Evolutionary conservation across 805 yeast genomes (phyloP), one percentile per base, ranked within the genome.

Genomic region (Brettanomyces sp.): DNA sequence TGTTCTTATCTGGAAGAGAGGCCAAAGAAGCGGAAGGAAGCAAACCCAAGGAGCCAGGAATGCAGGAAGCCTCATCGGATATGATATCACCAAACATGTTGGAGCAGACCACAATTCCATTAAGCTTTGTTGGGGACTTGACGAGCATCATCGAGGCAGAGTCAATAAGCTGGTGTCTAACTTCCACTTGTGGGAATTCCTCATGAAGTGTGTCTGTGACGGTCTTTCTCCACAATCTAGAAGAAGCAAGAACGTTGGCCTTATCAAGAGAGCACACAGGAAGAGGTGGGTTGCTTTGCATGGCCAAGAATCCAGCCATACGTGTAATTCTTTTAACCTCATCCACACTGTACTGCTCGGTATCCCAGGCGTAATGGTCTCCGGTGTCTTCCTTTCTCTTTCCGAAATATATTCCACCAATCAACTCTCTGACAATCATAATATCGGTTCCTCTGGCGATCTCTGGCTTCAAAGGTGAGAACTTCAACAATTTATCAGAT

Each of bases 41-140:
- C 55, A 93, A 77, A 50, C 99, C 99, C 52, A 93, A 74, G 24
- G 98, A 91, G 41, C 99, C 99, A 39, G 99, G 99, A 57, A 93
- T 93, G 43, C 90, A 97, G 18, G 95, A 85, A 30, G 98, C 97
- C 72, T 93, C 99, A 66, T 93, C 99, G 47, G 95, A 85, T 58
- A 93, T 87, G 65, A 93, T 93, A 66, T 93, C 99, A 61, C 99
- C 99, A 65, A 93, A 93, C 95, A 93, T 91, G 72, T 93, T 93
- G 58, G 85, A 82, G 40, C 98, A 91, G 62, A 93, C 79, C 43
- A 93, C 80, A 44, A 93, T 76, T 68, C 99, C 99, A 64, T 93
- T 93, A 62, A 93, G 77, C 56, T 81, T 81, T 39, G 90, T 84
- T 58, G 99, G 99, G 51, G 77, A 80, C 69, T 93, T 89, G 57